These are phyloP conservation scores for Herpetospermum pedunculosum DNA, from an alignment of 306 rosid genomes.

Conservation along the genomic window DNA sequence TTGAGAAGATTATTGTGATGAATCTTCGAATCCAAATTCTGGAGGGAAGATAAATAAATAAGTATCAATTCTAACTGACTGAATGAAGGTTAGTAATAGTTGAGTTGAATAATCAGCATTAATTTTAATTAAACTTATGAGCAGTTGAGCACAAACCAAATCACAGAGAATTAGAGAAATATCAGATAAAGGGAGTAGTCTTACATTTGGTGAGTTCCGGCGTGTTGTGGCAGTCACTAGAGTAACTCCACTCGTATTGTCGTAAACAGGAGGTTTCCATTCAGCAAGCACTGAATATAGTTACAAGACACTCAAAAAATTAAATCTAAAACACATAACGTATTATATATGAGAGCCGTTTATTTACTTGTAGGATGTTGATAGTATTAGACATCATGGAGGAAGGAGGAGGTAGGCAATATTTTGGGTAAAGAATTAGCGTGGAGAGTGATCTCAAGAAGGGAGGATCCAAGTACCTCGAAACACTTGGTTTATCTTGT, in stretches of 20 bases:
- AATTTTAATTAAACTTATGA: background rate
- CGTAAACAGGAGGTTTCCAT: conserved; percentile 91
- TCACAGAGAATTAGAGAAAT: background rate
- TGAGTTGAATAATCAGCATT: background rate
- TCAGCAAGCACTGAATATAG: conserved; percentile 64
- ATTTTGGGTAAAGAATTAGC: too few species aligned
- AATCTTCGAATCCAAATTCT: conserved; percentile 94
- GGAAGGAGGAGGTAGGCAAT: too few species aligned
- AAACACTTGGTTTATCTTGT: too few species aligned
- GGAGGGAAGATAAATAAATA: conserved; percentile 8
- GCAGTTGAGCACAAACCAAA: background rate
- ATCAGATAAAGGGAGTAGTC: conserved; percentile 11
- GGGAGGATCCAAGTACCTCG: too few species aligned
- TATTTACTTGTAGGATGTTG: background rate
- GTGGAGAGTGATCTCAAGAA: too few species aligned
- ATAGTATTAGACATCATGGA: too few species aligned
- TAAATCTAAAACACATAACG: background rate
- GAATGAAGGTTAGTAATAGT: conserved; percentile 7
- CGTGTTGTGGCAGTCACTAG: conserved; percentile 76
- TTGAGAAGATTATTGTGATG: conserved; percentile 89
- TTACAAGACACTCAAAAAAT: background rate
- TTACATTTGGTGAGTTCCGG: conserved; percentile 80
- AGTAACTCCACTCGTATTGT: conserved; percentile 53
- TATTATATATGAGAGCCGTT: background rate
- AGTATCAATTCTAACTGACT: background rate